Conservation (phyloP, 371 early-diverging fungal species). For the Mucor plumbeus region DNA sequence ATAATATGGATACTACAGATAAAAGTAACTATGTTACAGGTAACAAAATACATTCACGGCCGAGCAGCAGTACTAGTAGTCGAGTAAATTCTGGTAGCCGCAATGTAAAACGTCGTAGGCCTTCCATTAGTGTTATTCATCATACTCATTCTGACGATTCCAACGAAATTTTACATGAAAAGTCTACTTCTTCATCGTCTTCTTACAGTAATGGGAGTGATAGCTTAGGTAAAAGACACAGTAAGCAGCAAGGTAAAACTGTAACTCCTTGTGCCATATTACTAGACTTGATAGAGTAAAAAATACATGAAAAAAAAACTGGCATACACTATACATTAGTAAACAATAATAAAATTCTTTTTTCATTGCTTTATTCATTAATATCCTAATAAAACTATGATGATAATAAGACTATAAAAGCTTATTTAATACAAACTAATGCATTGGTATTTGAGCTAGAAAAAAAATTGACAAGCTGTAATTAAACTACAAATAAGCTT, state of each 20-base stretch:
- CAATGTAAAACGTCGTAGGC: constrained; percentile 1
- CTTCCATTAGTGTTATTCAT: constrained; percentile 14
- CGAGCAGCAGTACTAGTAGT: background rate
- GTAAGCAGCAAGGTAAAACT: background rate
- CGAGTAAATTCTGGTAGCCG: background rate
- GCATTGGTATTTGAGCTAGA: no score
- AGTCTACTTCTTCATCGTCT: constrained; percentile 1
- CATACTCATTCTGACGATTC: background rate
- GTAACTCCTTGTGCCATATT: constrained; percentile 4
- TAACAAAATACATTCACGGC: background rate
- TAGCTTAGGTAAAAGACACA: constrained; percentile 10
- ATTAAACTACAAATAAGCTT: no score
- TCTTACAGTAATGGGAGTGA: constrained; percentile 4
- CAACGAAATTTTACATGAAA: background rate
- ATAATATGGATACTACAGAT: background rate
- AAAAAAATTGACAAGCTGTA: no score
- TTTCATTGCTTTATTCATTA: no score
- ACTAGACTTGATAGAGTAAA: constrained; percentile 12
- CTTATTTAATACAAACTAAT: no score
- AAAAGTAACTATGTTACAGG: background rate
- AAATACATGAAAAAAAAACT: no score
- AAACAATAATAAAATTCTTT: no score
- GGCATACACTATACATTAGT: no score
- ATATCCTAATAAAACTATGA: no score
- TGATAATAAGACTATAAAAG: no score